Base-by-base conservation (phyloP, 208 protist species). In the Acanthamoeba castellanii region DNA sequence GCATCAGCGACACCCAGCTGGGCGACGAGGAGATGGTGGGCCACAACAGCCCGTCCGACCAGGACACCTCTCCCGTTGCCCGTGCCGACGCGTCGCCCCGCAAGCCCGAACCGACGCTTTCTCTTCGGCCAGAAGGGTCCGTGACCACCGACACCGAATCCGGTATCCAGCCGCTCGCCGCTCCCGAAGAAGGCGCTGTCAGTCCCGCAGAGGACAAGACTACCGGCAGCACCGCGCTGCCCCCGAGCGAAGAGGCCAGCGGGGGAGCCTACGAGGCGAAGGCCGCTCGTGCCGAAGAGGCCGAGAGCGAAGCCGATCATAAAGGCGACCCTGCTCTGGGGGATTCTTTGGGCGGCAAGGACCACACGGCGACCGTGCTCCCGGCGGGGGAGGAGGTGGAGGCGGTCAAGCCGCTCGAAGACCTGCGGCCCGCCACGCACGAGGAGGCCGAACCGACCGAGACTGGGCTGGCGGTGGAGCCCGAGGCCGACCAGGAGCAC, bases 11-110 rank as follows among this genome's bases (percentile, higher is more conserved):
- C 66, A 74, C 7, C 66, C 66, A 74, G 18, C 30, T 74, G 66
- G 66, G 66, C 66, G 66, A 74, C 66, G 66, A 74, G 66, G 66
- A 74, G 66, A 74, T 74, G 66, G 66, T 74, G 66, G 66, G 66
- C 16, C 25, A 37, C 66, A 37, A 74, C 66, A 25, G 55, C 18
- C 18, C n/a, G n/a, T n/a, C 68, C 18, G 68, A 30, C n/a, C 27
- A 76, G 18, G 68, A 76, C 18, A 9, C 68, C 30, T 30, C 68
- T 6, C 27, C 68, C 18, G 68, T 72, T 16, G 5, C 50, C 8
- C 50, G 8, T 55, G 50, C 50, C 13, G 50, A 55, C 50, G 50
- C 27, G 32, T 22, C n/a, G 72, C 16, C n/a, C n/a, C n/a, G n/a
- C n/a, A n/a, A n/a, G n/a, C n/a, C n/a, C 13, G 7, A 3, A 45